A percentile compares a stretch with the other conserved stretches of the same genome.
phyloP scores from a whole-genome alignment of 768 basidiomycete species.

The Filobasidium floriforme region DNA sequence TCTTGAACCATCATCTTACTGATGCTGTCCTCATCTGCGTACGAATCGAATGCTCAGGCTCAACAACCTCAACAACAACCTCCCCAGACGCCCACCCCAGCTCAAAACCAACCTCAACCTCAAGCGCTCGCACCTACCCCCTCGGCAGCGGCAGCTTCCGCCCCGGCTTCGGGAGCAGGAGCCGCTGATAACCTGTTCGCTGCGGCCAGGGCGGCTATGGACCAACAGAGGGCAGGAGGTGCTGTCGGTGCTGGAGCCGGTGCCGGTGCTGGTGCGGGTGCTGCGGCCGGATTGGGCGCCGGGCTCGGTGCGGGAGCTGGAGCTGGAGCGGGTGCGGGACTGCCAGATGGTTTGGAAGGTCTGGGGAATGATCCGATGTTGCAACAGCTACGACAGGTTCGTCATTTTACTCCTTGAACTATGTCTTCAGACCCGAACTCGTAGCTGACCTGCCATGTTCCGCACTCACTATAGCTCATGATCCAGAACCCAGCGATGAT shows the following conservation, averaged over 20 bases:
- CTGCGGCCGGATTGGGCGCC: slow-evolving; percentile 5
- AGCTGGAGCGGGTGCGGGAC: slow-evolving; percentile 42
- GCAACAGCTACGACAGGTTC: slow-evolving; percentile 56
- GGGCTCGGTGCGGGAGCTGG: slow-evolving; percentile 32
- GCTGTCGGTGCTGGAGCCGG: slow-evolving; percentile 28
- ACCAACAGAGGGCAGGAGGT: slow-evolving; percentile 42
- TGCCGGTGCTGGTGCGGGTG: slow-evolving; percentile 8
- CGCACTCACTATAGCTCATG: slow-evolving; percentile 50
- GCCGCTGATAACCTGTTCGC: slow-evolving; percentile 81
- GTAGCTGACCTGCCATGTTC: not conserved
- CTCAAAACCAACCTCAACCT: slow-evolving; percentile 17
- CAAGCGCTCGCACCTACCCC: not conserved
- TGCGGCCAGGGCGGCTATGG: slow-evolving; percentile 46
- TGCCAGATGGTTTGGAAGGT: slow-evolving; percentile 40
- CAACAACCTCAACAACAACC: not conserved
- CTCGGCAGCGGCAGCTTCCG: slow-evolving; percentile 29
- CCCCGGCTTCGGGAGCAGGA: slow-evolving; percentile 28
- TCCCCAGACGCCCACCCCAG: slow-evolving; percentile 42
- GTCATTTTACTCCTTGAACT: slow-evolving; percentile 6
- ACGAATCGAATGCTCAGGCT: not conserved
- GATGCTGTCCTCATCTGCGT: not conserved
- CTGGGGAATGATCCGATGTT: slow-evolving; percentile 57
- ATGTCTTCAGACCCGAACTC: not conserved
- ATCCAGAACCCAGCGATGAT: slow-evolving; percentile 67
- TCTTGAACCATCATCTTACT: not conserved